These are phyloP conservation scores for Colletotrichum sansevieriae DNA, from an alignment of 2,329 filamentous ascomycete species.

Conservation along the genomic window DNA sequence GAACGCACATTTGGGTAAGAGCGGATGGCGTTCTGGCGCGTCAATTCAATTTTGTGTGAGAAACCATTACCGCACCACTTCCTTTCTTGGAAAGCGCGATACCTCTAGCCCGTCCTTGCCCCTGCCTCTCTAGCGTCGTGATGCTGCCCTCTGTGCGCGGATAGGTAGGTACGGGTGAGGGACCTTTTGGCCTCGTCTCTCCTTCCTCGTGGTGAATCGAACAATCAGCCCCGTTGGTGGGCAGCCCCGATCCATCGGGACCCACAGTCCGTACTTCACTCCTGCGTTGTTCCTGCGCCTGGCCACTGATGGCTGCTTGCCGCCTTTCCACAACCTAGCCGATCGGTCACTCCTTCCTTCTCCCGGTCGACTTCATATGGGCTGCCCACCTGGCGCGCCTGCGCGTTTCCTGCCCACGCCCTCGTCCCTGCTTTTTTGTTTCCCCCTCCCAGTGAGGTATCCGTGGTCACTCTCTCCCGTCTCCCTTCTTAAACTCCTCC, in stretches of 20 bases:
- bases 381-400: slow-evolving; percentile 36
- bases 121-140: slow-evolving; percentile 24
- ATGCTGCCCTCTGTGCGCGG: background rate
- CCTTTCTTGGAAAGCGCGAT: slow-evolving; percentile 38
- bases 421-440: slow-evolving; percentile 29
- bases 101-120: slow-evolving; percentile 30
- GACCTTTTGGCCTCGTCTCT: slow-evolving; percentile 11
- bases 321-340: slow-evolving; percentile 1
- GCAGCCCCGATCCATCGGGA: slow-evolving; percentile 31
- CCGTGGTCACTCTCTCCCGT: slow-evolving; percentile 7
- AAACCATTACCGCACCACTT: slow-evolving; percentile 26
- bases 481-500: slow-evolving; percentile 41
- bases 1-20: background rate
- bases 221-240: slow-evolving; percentile 28
- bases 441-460: slow-evolving; percentile 39
- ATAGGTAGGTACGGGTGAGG: slow-evolving; percentile 15
- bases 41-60: background rate
- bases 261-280: slow-evolving; percentile 28
- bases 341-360: slow-evolving; percentile 26
- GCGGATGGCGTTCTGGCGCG: slow-evolving; percentile 8
- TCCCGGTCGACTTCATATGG: slow-evolving; percentile 28
- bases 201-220: slow-evolving; percentile 41
- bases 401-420: slow-evolving; percentile 31
- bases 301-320: background rate
- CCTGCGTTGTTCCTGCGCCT: slow-evolving; percentile 17